Base-by-base conservation (phyloP, 192 early-diverging fungal genomes). In the Coemansia sp. region DNA sequence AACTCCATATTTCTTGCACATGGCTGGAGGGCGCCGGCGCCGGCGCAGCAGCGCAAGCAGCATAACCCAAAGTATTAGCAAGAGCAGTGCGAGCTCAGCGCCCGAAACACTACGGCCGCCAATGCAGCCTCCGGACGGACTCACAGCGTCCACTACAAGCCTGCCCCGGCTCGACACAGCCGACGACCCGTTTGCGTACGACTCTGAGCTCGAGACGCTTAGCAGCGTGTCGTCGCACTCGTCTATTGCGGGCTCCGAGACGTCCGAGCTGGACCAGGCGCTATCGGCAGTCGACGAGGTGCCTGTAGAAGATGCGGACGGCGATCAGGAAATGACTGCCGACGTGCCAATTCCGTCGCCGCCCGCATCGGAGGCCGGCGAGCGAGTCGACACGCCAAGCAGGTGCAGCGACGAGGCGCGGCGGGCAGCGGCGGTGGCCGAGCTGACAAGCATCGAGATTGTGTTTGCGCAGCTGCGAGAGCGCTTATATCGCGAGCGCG, bases 391-490 rank as follows among this genome's bases (percentile, higher is more conserved):
- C 49, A 51, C 60, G 31, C 31, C 31, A 27, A 68, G 71, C 39
- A 55, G 38, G 12, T 38, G 37, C 10, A 63, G 53, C n/a, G 64
- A 67, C 63, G 79, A 81, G 62, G 59, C 74, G 19, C 72, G 74
- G 62, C 69, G 79, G 17, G 58, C 74, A 0, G 69, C 58, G 31
- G 79, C 79, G 16, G 47, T 81, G 31, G 31, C 55, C 10, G 79
- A 82, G 50, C 70, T 82, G 51, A 73, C 74, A 17, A 49, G 64
- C 45, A 81, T 81, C 39, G 79, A 81, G 64, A 69, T 81, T 21
- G 79, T 69, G 67, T 81, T 81, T 81, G 79, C 79, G 50, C 70
- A 69, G 63, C 67, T 81, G 54, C 79, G 79, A 57, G 79, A 81
- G 61, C 68, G 79, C 16, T 67, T 80, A 9, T 80, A 80, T 26